Conservation (phyloP, 106 monocot species). For the Dioscorea dumetorum region DNA sequence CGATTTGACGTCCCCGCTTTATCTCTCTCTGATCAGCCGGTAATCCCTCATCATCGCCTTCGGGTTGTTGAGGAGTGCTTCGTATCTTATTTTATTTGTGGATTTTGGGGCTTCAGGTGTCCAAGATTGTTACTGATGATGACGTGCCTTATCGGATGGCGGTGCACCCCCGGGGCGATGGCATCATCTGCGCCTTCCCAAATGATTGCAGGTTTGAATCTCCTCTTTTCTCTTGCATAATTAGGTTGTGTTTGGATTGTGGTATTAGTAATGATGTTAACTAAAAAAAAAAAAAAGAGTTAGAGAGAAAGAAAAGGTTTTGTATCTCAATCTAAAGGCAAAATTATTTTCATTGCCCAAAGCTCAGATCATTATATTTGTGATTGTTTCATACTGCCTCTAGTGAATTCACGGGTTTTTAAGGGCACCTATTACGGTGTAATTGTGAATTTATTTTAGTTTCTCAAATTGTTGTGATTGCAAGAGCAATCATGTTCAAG, state of each 20-base stretch:
- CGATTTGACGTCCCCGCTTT: conserved; percentile 33
- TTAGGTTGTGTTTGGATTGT: neutral
- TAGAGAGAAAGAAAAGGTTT: no score
- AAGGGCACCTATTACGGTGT: no score
- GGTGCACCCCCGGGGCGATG: conserved; percentile 74
- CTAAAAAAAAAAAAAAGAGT: no score
- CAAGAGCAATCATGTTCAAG: no score
- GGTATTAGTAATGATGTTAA: no score
- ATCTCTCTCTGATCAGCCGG: conserved; percentile 60
- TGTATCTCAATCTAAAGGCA: no score
- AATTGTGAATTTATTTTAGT: no score
- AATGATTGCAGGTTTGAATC: conserved; percentile 66
- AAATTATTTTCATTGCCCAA: no score
- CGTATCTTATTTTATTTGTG: neutral
- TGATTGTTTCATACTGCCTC: no score
- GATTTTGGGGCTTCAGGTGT: conserved; percentile 29
- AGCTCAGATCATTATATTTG: no score
- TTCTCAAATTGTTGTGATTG: no score
- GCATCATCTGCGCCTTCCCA: conserved; percentile 70
- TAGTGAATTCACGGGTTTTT: no score
- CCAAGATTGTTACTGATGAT: conserved; percentile 39
- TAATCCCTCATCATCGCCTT: conserved; percentile 2
- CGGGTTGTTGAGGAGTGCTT: neutral
- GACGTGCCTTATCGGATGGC: conserved; percentile 87
- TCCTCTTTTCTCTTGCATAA: neutral